Evolutionary conservation across 2,329 filamentous ascomycete species (phyloP).

Genomic region (Aspergillaceae sp.): DNA sequence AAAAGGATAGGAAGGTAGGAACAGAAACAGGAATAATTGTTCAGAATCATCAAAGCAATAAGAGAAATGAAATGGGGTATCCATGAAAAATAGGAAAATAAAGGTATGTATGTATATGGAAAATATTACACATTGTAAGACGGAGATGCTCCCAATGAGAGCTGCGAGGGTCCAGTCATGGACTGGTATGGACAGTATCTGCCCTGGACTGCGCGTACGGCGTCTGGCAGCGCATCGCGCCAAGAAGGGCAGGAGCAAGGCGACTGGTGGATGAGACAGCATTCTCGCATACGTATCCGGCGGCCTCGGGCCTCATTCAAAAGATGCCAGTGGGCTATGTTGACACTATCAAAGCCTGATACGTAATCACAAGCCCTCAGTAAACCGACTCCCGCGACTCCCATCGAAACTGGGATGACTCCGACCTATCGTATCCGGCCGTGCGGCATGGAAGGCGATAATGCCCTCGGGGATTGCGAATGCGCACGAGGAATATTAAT

Average conservation of each 20-base stretch:
- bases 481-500: not conserved
- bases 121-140: constrained; percentile 1
- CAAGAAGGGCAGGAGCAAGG: too few relatives aligned
- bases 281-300: too few relatives aligned
- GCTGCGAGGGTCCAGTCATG: too few relatives aligned
- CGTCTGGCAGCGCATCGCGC: too few relatives aligned
- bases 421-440: constrained; percentile 34
- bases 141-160: not conserved
- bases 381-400: constrained; percentile 40
- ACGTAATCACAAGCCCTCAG: constrained; percentile 24
- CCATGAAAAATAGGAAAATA: constrained; percentile 9
- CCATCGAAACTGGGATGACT: constrained; percentile 35
- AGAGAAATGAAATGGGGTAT: constrained; percentile 11
- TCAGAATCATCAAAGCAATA: constrained; percentile 3
- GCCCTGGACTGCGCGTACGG: too few relatives aligned
- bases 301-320: too few relatives aligned
- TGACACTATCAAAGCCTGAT: not conserved
- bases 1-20: constrained; percentile 7
- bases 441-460: constrained; percentile 18
- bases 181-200: too few relatives aligned
- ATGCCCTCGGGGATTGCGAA: constrained; percentile 13
- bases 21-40: not conserved
- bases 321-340: too few relatives aligned
- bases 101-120: constrained; percentile 1
- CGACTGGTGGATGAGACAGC: too few relatives aligned